A percentile compares a stretch with the other conserved stretches of the same genome.
Evolutionary conservation across 2,329 filamentous ascomycete species (phyloP).

Genomic region (Fusarium ramigenum): DNA sequence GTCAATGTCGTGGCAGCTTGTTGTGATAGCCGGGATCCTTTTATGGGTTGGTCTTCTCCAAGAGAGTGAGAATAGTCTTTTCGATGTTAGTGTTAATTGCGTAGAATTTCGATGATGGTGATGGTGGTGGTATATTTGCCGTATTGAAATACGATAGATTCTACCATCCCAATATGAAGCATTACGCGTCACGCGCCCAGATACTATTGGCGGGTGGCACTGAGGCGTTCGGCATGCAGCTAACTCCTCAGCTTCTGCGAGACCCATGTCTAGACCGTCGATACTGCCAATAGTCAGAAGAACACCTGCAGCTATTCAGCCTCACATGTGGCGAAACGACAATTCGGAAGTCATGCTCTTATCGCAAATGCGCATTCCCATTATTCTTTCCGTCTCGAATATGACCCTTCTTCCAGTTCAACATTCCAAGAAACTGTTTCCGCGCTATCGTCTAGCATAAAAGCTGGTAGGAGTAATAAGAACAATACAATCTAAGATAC

Average conservation of each 20-base stretch:
- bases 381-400: too few species aligned
- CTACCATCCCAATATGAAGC: background rate
- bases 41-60: too few species aligned
- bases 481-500: background rate
- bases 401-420: rapidly evolving
- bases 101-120: too few species aligned
- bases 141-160: background rate
- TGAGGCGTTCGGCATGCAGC: background rate
- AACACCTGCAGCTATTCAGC: background rate
- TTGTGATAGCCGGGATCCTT: too few species aligned
- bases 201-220: background rate
- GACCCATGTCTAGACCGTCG: background rate
- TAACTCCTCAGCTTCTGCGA: background rate
- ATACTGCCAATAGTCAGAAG: background rate
- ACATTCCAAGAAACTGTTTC: background rate
- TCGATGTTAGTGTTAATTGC: too few species aligned
- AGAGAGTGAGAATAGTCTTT: too few species aligned
- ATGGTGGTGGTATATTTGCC: background rate
- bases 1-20: too few species aligned
- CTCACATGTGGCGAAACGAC: background rate
- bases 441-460: background rate
- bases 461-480: background rate
- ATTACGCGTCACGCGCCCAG: rapidly evolving
- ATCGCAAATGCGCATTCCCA: background rate
- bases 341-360: rapidly evolving